Evolutionary conservation across 768 basidiomycete species (phyloP).

Genomic region (Suillus spraguei): DNA sequence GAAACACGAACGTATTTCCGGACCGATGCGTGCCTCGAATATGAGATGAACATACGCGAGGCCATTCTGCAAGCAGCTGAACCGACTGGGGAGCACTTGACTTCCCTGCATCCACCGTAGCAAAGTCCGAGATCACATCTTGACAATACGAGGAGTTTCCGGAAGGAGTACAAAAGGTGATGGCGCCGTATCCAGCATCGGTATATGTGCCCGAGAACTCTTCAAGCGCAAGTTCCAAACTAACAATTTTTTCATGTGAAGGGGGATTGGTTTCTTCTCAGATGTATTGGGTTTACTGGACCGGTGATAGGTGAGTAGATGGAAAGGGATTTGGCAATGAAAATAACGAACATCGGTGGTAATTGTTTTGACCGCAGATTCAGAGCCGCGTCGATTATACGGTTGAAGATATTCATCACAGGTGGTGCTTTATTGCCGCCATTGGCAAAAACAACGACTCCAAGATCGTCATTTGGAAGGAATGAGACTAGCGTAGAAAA

Average conservation of each 20-base stretch:
- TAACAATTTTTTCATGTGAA: not conserved
- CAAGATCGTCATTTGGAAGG: no score
- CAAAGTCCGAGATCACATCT: constrained; percentile 29
- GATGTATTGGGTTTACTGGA: not conserved
- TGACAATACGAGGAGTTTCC: constrained; percentile 26
- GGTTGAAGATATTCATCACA: constrained; percentile 10
- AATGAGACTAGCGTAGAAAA: no score
- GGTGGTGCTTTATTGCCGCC: no score
- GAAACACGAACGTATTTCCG: constrained; percentile 23
- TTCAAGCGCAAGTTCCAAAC: not conserved
- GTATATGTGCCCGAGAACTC: constrained; percentile 39
- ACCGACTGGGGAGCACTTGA: not conserved
- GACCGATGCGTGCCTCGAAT: constrained; percentile 29
- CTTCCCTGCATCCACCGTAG: constrained; percentile 24
- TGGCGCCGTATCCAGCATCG: constrained; percentile 39
- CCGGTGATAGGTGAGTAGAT: not conserved
- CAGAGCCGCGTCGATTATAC: constrained; percentile 29
- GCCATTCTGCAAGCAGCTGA: constrained; percentile 35
- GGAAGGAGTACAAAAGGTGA: constrained; percentile 38
- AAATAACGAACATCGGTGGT: constrained; percentile 13
- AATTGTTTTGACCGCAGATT: constrained; percentile 6
- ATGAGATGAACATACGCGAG: constrained; percentile 40
- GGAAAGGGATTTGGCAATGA: not conserved
- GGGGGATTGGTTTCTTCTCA: not conserved
- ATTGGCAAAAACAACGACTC: no score